Evolutionary conservation across 176 grass and related monocot genomes (phyloP), one percentile per base, ranked within the genome.

Genomic region (Otatea glauca): DNA sequence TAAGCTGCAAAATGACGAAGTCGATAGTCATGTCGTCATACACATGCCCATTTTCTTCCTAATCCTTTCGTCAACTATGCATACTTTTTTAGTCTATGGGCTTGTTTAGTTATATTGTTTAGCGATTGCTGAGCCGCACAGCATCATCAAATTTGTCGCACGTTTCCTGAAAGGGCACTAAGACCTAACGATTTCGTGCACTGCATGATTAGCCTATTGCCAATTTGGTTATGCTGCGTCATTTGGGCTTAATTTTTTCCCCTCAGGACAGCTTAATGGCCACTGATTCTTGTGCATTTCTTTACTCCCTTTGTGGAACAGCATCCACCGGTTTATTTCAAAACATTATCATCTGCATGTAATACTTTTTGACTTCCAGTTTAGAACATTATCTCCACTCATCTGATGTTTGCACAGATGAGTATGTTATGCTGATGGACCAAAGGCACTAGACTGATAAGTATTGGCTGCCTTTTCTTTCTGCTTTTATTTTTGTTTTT

Each of bases 111-210:
- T 27, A 2, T 54, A 69, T 47, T 70, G 58, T 60, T 63, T 49
- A 54, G 51, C 59, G 65, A 62, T 75, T 75, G 85, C 62, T 58
- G 75, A 63, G 75, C 63, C 44, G 51, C 75, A 70, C 80, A 69
- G 24, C 80, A 39, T 80, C 85, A 84, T 74, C 89, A 87, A 91
- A 84, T 84, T 70, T 87, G 80, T 84, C 85, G 80, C 75, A 75
- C 75, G 68, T 79, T 91, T 84, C 85, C 84, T 70, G 75, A 75
- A 84, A 68, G 75, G 85, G 89, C 80, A 91, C 87, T 42, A 45
- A 51, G 75, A 84, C 89, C 80, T 84, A 91, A 87, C 68, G 5
- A 75, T 64, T 61, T 18, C 69, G 43, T 75, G 34, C 44, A 17
- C 34, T 69, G 59, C 80, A 70, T 87, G 75, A 87, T 87, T 80